Evolutionary conservation across 78 protist species (phyloP).

Genomic region (Protostelium mycophagum): DNA sequence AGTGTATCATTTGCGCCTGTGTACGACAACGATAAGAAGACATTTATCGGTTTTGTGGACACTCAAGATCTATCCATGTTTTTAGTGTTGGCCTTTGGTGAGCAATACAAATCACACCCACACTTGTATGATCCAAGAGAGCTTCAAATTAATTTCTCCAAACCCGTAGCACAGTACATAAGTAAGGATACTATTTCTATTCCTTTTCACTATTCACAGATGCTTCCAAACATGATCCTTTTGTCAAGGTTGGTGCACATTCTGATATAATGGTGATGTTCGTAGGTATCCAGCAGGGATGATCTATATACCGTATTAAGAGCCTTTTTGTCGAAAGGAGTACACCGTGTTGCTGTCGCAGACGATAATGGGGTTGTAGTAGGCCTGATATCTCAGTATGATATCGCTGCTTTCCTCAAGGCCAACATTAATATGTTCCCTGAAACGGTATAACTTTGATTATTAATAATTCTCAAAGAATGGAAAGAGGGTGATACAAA

Average conservation of each 20-base stretch:
- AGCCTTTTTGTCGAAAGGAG: neutral
- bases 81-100: neutral
- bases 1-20: neutral
- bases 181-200: neutral
- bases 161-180: neutral
- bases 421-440: neutral
- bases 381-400: neutral
- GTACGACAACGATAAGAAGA: neutral
- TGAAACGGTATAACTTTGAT: neutral
- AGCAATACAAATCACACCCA: neutral
- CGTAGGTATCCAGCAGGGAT: neutral
- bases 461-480: too few species aligned
- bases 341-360: neutral
- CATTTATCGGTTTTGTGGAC: neutral
- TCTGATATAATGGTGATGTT: neutral
- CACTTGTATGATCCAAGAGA: neutral
- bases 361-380: neutral
- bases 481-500: neutral
- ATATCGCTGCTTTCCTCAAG: neutral
- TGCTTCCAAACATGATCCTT: neutral
- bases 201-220: neutral
- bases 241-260: neutral
- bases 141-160: neutral
- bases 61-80: neutral
- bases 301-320: neutral